Base-by-base conservation (phyloP, 1,284 basidiomycete species). In the Gomphus bonarii region DNA sequence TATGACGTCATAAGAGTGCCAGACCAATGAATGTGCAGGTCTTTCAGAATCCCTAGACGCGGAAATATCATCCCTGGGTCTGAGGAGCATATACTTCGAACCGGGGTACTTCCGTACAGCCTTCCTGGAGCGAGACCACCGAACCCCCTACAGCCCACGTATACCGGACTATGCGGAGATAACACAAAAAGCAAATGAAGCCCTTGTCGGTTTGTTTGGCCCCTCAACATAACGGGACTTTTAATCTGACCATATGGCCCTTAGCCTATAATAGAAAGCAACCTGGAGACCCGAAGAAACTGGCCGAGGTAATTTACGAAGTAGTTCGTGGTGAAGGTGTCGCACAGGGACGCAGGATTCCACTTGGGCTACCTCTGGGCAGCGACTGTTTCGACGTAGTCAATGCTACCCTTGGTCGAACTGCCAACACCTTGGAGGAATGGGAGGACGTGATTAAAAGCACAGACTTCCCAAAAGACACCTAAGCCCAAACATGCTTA, bases 71-170 rank as follows among this genome's bases (percentile, higher is more conserved):
- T 73, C 73, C 1, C 62, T 77, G 22, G 74, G 75, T 2, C 64
- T 78, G 1, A 69, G 72, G n/a, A 71, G 69, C 57, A 66, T 72
- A 54, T 72, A 67, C 59, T 60, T 76, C 48, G 75, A 78, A 44
- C 71, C 70, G 42, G 75, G 75, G 8, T 74, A 71, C 62, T 76
- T 75, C 67, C 67, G 75, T 31, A 76, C 74, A 0, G 58, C 65
- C 1, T 68, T 76, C 63, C 65, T 76, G 6, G 61, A 60, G 1
- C 55, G 64, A 5, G 67, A 66, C 25, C 67, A 72, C 55, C 67
- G 69, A 6, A 63, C 63, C 2, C 61, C 66, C 1, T 67, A 70
- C 47, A 63, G 65, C 7, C 59, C 67, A 4, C 66, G 72, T 11
- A 74, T 76, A 52, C n/a, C 63, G 0, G 74, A 75, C 61, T 77